A percentile compares a stretch with the other conserved stretches of the same genome.
These are phyloP conservation scores for Nicotiana sylvestris DNA, from an alignment of 257 asterid genomes.

Conservation along the genomic window DNA sequence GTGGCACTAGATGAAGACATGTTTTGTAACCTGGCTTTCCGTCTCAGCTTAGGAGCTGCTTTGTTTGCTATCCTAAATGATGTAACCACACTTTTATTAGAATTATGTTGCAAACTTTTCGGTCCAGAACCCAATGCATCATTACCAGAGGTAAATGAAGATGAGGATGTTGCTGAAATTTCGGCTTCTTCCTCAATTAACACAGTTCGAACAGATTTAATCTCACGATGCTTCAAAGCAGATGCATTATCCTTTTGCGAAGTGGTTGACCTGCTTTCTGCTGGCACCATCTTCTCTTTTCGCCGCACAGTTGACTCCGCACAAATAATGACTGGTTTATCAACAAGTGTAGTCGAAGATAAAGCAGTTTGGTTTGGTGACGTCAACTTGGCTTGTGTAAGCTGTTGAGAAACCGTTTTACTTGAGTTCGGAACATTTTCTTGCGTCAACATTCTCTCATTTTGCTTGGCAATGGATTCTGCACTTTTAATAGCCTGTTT, in stretches of 20 bases:
- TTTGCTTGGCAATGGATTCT: neutral
- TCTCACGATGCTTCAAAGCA: slow-evolving; percentile 23
- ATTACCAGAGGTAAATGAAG: slow-evolving; percentile 18
- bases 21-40: slow-evolving; percentile 48
- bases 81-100: slow-evolving; percentile 26
- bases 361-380: slow-evolving; percentile 20
- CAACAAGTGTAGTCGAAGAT: slow-evolving; percentile 26
- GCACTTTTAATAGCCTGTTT: neutral
- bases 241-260: slow-evolving; percentile 21
- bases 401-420: slow-evolving; percentile 6
- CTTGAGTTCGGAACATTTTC: neutral
- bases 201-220: slow-evolving; percentile 15
- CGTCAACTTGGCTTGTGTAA: neutral
- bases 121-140: slow-evolving; percentile 24
- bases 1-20: slow-evolving; percentile 42
- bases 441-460: neutral
- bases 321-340: slow-evolving; percentile 15
- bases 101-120: slow-evolving; percentile 27
- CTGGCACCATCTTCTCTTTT: slow-evolving; percentile 18
- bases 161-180: slow-evolving; percentile 18
- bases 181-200: slow-evolving; percentile 29
- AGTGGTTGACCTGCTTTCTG: slow-evolving; percentile 19
- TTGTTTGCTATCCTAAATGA: slow-evolving; percentile 38
- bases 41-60: slow-evolving; percentile 46
- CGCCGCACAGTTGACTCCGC: slow-evolving; percentile 19